phyloP scores from a whole-genome alignment of 345 rosid species.

The Euclidium syriacum region DNA sequence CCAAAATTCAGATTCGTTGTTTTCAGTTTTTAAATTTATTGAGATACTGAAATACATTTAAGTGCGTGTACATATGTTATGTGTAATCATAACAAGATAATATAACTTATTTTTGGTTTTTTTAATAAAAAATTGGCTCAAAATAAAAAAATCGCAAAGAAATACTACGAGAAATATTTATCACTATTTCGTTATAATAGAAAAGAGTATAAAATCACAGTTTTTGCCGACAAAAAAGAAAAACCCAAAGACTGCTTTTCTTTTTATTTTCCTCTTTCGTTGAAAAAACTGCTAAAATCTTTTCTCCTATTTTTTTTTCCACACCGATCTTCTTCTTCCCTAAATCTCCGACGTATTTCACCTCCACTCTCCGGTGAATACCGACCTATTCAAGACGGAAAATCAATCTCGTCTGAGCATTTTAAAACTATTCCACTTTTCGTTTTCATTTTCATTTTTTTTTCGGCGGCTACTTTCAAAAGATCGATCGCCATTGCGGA shows the following conservation, averaged over 20 bases:
- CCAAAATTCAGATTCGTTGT: background rate
- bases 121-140: background rate
- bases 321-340: constrained; percentile 7
- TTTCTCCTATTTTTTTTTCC: background rate
- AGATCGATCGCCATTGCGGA: constrained; percentile 21
- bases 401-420: background rate
- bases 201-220: constrained; percentile 10
- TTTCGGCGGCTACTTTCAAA: constrained; percentile 1
- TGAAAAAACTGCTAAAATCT: background rate
- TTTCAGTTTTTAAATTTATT: background rate
- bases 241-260: constrained; percentile 6
- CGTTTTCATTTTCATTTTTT: background rate
- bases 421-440: background rate
- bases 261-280: background rate
- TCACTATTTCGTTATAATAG: background rate
- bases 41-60: background rate
- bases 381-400: background rate
- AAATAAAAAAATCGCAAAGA: background rate
- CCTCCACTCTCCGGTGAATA: constrained; percentile 13
- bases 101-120: background rate
- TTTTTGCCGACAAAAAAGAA: constrained; percentile 22
- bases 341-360: constrained; percentile 20
- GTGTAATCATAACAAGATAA: background rate
- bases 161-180: background rate
- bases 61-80: constrained; percentile 4